Evolutionary conservation across 371 early-diverging fungal species (phyloP), one percentile per base, ranked within the genome.

Genomic region (Smittium mucronatum): DNA sequence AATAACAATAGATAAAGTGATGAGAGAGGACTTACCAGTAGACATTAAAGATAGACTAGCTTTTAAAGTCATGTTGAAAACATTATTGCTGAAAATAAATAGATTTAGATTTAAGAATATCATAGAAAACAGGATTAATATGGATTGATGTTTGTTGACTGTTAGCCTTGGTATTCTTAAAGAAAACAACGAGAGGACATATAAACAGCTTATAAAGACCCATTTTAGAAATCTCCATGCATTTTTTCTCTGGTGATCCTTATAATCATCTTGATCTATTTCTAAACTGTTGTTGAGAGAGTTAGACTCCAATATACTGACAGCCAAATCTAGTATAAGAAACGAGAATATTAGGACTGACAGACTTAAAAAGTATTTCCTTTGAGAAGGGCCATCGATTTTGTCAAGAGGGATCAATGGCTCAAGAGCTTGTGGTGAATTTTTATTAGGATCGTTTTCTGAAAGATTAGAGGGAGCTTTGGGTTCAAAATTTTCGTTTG

Each of bases 321-420:
- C 28, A 8, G 73, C 30, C 1, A 71, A 71, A 25, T 78, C 74
- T 70, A 72, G 73, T 5, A 69, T 2, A 65, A 76, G 73, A 73
- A 73, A 73, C 2, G 78, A 79, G 17, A 69, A 58, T 30, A 78
- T 57, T 2, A 73, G 60, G 1, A 32, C 73, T 26, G 71, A 34
- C 2, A 63, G 36, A 0, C 70, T 72, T 33, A 75, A 70, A 61
- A 76, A 73, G 34, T 78, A 77, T 34, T 70, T 64, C 1, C 79
- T 71, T 72, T 78, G 79, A 64, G 74, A 75, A 11, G 78, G 75
- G 57, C 72, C 58, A 67, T 78, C 79, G 0, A 78, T 63, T 1
- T 75, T 74, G 0, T 70, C 34, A 2, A 70, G 34, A 2, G 78
- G 78, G 25, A 78, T 75, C 31, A 78, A 75, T 59, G 78, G 67